Percentiles rank a stretch among this genome's conserved stretches.
These are phyloP conservation scores for Oemleria cerasiformis DNA, from an alignment of 306 rosid species.

Conservation along the genomic window DNA sequence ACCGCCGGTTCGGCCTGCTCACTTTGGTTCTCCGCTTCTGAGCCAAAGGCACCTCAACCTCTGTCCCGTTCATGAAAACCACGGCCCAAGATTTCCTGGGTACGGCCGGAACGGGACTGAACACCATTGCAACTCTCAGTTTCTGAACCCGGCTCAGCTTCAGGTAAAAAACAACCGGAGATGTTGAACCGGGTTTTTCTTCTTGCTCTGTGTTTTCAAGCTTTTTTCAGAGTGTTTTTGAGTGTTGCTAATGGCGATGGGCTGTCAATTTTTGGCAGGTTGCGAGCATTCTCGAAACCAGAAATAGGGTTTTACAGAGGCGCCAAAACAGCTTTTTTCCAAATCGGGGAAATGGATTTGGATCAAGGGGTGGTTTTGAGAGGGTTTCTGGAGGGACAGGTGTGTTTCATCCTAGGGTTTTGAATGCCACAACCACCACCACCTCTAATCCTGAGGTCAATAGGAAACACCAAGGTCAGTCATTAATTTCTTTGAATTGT, in stretches of 20 bases:
- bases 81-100: not conserved
- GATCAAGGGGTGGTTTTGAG: not conserved
- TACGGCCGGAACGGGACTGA: not conserved
- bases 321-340: conserved; percentile 13
- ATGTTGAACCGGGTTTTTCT: not conserved
- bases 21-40: not conserved
- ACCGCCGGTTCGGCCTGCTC: conserved; percentile 9
- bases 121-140: conserved; percentile 1
- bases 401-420: conserved; percentile 35
- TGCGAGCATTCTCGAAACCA: conserved; percentile 1
- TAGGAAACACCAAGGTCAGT: conserved; percentile 22
- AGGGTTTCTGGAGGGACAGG: conserved; percentile 34
- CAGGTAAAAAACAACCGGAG: conserved; percentile 15
- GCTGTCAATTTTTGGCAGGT: conserved; percentile 15
- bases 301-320: conserved; percentile 11
- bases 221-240: not conserved
- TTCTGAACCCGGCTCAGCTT: conserved; percentile 21
- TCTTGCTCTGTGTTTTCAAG: conserved; percentile 9
- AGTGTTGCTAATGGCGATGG: not conserved
- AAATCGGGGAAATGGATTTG: conserved; percentile 13
- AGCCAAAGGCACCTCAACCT: not conserved
- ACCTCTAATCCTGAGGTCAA: not conserved
- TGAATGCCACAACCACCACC: conserved; percentile 4
- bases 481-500: not conserved
- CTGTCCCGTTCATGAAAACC: conserved; percentile 1